Base-by-base conservation (phyloP, 495 filamentous ascomycete species). In the Immersiella caudata region DNA sequence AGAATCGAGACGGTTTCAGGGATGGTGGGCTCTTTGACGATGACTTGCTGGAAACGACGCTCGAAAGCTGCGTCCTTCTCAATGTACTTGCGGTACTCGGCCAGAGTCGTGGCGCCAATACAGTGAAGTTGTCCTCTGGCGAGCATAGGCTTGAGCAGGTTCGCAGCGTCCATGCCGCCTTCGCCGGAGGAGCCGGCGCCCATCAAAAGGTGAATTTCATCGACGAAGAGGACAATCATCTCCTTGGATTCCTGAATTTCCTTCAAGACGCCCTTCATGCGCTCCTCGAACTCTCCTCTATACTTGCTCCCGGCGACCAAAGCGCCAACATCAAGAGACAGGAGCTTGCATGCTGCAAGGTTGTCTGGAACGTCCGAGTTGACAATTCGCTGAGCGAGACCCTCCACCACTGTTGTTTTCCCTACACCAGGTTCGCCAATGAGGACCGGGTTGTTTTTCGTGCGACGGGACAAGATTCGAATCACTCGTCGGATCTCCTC, bases 121-220 rank as follows among this genome's bases (percentile, higher is more conserved):
- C 95, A 99, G 83, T 99, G 95, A 60, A 99, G 84, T 76, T 98
- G 94, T 22, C 95, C 95, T 74, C 95, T 87, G 64, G 95, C 95
- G 65, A 98, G 85, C 92, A 97, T 97, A 6, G 93, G 95, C 83
- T 99, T 99, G 69, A 99, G 85, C 54, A 99, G 80, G 76, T 99
- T 99, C 71, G 95, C 95, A 26, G 95, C 96, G 73, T 99, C 95
- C 95, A 99, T 99, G 64, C 95, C 95, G 59, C 95, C 95, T 75
- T 99, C 95, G 55, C 95, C 95, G 66, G 88, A 91, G 33, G 92
- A 86, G 49, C 95, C 95, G 66, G 95, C 95, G 40, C 95, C 95
- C 95, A 99, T 99, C 62, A 99, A 87, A 20, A 99, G 86, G 81
- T 99, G 95, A 59, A 99, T 99, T 74, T 99, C 95, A 74, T 99